These are phyloP conservation scores for Mucor velutinosus DNA, from an alignment of 371 early-diverging fungal species.

Conservation along the genomic window DNA sequence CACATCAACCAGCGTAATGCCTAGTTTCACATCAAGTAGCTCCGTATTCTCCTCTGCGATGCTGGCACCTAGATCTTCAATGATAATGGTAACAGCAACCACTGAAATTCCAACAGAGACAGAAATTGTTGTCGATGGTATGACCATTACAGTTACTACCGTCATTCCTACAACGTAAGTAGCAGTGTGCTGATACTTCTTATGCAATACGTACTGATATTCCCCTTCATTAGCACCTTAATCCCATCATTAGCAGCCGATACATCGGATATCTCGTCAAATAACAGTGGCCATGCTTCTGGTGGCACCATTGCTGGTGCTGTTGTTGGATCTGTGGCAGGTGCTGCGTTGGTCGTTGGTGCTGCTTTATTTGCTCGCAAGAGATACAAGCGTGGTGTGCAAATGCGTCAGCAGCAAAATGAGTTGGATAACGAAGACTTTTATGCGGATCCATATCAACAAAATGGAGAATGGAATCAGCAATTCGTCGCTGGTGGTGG, in stretches of 20 bases:
- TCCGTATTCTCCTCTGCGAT: not conserved
- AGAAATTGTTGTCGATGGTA: constrained; percentile 21
- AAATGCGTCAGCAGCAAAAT: constrained; percentile 1
- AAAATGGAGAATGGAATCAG: not conserved
- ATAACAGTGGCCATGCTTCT: not conserved
- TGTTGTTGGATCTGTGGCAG: constrained; percentile 11
- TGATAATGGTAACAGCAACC: constrained; percentile 13
- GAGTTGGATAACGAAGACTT: constrained; percentile 21
- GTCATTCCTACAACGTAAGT: constrained; percentile 29
- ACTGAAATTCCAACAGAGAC: constrained; percentile 23
- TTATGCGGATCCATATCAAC: constrained; percentile 21
- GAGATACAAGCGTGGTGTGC: constrained; percentile 3
- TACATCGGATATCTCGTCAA: not conserved
- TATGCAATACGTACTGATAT: not conserved
- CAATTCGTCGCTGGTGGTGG: not conserved
- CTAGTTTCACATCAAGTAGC: not conserved
- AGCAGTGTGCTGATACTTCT: not conserved
- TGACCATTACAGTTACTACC: constrained; percentile 23
- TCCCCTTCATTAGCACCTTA: no score
- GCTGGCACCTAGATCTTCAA: not conserved
- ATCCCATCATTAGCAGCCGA: constrained; percentile 12
- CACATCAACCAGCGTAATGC: not conserved
- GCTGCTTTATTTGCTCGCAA: not conserved
- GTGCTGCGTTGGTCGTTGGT: constrained; percentile 2
- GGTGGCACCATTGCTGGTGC: constrained; percentile 14